Evolutionary conservation across 768 basidiomycete species (phyloP), one percentile per base, ranked within the genome.

Genomic region (Pleurotus salmoneostramineus): DNA sequence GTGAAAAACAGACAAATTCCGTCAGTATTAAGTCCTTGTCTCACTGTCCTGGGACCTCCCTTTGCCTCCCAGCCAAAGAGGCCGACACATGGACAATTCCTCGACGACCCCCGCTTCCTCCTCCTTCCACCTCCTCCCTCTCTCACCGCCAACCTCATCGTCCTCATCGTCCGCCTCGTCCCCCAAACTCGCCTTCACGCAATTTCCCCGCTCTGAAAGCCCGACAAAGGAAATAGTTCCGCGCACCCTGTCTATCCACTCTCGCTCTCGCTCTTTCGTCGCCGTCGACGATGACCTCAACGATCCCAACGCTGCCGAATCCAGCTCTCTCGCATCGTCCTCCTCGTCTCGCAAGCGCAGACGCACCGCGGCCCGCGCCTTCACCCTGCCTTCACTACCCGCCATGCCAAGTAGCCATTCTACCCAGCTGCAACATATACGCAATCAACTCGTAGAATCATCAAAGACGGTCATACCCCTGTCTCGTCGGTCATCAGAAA

Each of bases 121-220:
- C 17, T 21, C 34, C 34, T 42, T 4, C 36, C 72, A 72, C 60
- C 69, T 62, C 43, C 80, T 79, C 59, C 79, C 78, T 1, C 70
- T 77, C 46, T 79, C 80, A n/a, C 79, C 80, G 33, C 73, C 80
- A 6, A 75, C 70, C 56, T 79, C 66, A 21, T 69, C 67, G 14
- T 65, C 68, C 6, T 64, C 66, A n/a, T 65, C 62, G 61, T 68
- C 68, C 44, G 66, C 63, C 5, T 58, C 57, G 27, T 62, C 64
- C 50, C 65, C 67, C 40, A 66, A 64, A 50, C 61, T 63, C 55
- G 46, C 62, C 37, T 61, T 62, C 35, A 63, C 56, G 56, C 51
- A 50, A 44, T 58, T 61, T 54, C 62, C 61, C 60, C 60, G 48
- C 60, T 49, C 51, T 50, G 12, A 45, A 44, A 40, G 56, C 59